Conservation (phyloP, 2,329 filamentous ascomycete species). For the Fusarium buharicum region DNA sequence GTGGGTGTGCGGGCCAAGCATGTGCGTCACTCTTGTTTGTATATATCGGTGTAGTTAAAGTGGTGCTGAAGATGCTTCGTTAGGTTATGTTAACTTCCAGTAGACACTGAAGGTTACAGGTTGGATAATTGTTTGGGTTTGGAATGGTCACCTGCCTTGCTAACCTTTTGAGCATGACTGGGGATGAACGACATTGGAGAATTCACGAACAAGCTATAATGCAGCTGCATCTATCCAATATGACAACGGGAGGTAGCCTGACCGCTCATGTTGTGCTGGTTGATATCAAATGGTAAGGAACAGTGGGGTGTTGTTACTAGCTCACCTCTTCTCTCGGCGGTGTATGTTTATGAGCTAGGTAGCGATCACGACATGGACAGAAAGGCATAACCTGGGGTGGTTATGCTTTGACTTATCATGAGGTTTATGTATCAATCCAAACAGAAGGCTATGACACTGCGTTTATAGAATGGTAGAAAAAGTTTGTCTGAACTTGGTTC, state of each 20-base stretch:
- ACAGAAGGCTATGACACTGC: no score
- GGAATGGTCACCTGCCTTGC: neutral
- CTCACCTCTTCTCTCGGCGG: neutral
- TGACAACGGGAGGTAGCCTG: conserved; percentile 8
- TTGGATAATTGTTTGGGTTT: conserved; percentile 2
- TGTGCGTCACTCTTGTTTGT: conserved; percentile 38
- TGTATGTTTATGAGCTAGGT: conserved; percentile 8
- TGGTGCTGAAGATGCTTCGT: conserved; percentile 27
- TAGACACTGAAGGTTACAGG: conserved; percentile 7
- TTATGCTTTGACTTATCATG: conserved; percentile 4
- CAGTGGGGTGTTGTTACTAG: conserved; percentile 26
- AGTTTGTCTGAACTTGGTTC: no score
- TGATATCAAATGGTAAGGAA: conserved; percentile 12
- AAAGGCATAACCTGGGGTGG: neutral
- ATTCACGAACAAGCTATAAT: neutral
- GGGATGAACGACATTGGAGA: neutral
- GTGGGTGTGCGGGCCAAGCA: conserved; percentile 44
- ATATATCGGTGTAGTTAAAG: conserved; percentile 36
- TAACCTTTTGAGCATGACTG: neutral
- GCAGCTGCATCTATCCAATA: conserved; percentile 2
- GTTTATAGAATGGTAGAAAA: no score
- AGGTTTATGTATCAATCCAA: neutral
- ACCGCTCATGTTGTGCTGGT: conserved; percentile 24
- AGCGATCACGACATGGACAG: conserved; percentile 16
- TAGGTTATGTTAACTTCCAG: conserved; percentile 1